These are phyloP conservation scores for Paramecium sexaurelia DNA, from an alignment of 73 alveolate species.

Conservation along the genomic window DNA sequence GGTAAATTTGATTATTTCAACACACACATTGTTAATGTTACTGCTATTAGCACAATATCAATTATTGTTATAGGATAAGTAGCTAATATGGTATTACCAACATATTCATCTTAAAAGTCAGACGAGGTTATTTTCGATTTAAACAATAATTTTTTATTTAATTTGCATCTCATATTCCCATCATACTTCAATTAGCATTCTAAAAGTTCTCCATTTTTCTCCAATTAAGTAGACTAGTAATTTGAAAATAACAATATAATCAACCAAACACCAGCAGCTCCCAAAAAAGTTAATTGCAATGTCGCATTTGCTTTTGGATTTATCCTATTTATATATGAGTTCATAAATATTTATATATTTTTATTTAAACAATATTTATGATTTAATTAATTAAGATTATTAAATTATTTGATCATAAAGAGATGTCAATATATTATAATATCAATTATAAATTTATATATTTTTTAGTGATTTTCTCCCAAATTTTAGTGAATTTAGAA, in stretches of 20 bases:
- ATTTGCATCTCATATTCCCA: not conserved
- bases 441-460: not conserved
- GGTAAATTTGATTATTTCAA: not conserved
- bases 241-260: not conserved
- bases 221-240: not conserved
- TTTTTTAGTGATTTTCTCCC: not conserved
- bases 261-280: not conserved
- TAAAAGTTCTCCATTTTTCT: not conserved
- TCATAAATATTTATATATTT: not conserved
- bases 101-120: not conserved
- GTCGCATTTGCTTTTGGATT: not conserved
- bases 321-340: not conserved
- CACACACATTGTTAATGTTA: not conserved
- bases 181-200: not conserved
- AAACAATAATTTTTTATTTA: not conserved
- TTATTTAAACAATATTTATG: not conserved
- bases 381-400: not conserved
- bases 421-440: too few species aligned
- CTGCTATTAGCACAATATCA: not conserved
- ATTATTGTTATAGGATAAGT: not conserved
- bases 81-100: not conserved
- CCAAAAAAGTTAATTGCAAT: not conserved
- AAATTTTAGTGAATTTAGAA: not conserved
- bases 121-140: not conserved
- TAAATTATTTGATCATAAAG: not conserved